Evolutionary conservation across 1,139 yeast genomes (phyloP).

Genomic region (Blastobotrys apis): DNA sequence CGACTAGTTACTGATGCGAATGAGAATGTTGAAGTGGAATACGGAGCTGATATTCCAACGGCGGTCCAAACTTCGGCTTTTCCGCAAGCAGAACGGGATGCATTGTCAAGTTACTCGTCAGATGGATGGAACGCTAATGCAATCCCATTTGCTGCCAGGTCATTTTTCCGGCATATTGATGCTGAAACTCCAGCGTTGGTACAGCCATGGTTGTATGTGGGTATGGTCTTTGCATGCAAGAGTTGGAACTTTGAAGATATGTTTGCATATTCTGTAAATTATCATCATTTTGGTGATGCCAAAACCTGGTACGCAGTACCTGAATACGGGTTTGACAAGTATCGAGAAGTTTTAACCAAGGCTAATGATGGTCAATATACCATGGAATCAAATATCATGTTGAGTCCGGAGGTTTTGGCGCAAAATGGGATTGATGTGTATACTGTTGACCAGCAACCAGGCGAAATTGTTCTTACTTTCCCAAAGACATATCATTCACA

Average conservation of each 20-base stretch:
- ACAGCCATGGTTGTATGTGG: slow-evolving; percentile 47
- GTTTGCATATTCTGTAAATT: slow-evolving; percentile 56
- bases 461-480: slow-evolving; percentile 73
- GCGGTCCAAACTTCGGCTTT: slow-evolving; percentile 48
- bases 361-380: slow-evolving; percentile 13
- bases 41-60: slow-evolving; percentile 44
- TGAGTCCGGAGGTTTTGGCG: slow-evolving; percentile 57
- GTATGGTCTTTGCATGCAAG: slow-evolving; percentile 62
- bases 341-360: slow-evolving; percentile 26
- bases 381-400: slow-evolving; percentile 71
- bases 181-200: slow-evolving; percentile 40
- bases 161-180: slow-evolving; percentile 43
- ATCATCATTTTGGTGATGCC: slow-evolving; percentile 62
- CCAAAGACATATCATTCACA: slow-evolving; percentile 81
- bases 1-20: slow-evolving; percentile 36
- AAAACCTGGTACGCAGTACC: slow-evolving; percentile 81
- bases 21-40: slow-evolving; percentile 44
- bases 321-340: slow-evolving; percentile 57
- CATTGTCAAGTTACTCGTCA: slow-evolving; percentile 14
- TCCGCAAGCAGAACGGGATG: slow-evolving; percentile 39
- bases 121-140: slow-evolving; percentile 70
- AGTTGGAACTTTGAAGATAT: slow-evolving; percentile 75
- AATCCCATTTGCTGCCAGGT: slow-evolving; percentile 51
- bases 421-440: slow-evolving; percentile 54
- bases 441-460: slow-evolving; percentile 72